phyloP scores from a whole-genome alignment of 345 rosid genomes.

The Stellera chamaejasme region DNA sequence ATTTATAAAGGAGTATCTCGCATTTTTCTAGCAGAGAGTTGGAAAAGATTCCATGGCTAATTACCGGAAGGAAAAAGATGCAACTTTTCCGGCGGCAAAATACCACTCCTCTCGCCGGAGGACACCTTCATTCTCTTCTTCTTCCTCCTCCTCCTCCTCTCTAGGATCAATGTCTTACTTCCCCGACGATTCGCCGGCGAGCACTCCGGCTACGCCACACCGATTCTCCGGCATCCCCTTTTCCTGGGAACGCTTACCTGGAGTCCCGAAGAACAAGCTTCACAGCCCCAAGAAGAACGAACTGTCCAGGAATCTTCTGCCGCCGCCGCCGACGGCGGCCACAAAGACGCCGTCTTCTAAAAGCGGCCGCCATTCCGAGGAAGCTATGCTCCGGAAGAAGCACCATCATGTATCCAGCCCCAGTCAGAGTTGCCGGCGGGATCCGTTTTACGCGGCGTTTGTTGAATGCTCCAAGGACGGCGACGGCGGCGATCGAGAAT shows the following conservation, averaged over 20 bases:
- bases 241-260: constrained; percentile 90
- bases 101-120: constrained; percentile 13
- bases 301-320: constrained; percentile 28
- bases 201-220: constrained; percentile 48
- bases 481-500: neutral
- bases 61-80: constrained; percentile 9
- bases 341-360: constrained; percentile 14
- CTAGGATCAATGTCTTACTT: constrained; percentile 17
- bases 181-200: constrained; percentile 24
- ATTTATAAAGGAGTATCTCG: neutral
- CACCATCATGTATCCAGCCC: neutral
- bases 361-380: constrained; percentile 8
- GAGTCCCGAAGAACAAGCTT: constrained; percentile 59
- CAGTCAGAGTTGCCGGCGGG: constrained; percentile 19
- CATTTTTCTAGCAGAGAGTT: too few relatives aligned
- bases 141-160: constrained; percentile 30
- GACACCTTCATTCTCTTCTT: constrained; percentile 26
- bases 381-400: constrained; percentile 20
- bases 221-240: constrained; percentile 72
- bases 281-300: constrained; percentile 24
- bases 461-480: constrained; percentile 68
- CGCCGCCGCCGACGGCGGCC: constrained; percentile 52
- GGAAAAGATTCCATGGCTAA: neutral
- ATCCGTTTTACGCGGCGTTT: constrained; percentile 75
- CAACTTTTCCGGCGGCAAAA: constrained; percentile 9